Conservation (phyloP, 2,329 filamentous ascomycete genomes). For the Corynespora cassiicola region DNA sequence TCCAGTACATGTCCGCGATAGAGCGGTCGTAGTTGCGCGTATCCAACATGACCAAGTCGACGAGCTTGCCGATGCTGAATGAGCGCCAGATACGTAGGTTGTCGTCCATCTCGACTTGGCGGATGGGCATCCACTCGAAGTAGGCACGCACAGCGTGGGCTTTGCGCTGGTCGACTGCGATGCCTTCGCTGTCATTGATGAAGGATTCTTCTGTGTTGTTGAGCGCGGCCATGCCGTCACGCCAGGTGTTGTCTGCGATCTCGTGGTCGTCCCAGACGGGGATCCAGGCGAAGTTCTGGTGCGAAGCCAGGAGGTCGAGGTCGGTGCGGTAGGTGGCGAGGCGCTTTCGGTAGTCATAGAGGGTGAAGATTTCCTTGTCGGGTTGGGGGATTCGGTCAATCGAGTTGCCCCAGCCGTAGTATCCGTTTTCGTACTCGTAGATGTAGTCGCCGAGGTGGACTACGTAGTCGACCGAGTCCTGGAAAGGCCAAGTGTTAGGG, state of each 20-base stretch:
- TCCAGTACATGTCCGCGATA: slow-evolving; percentile 59
- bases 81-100: slow-evolving; percentile 50
- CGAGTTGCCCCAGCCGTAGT: slow-evolving; percentile 43
- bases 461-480: slow-evolving; percentile 51
- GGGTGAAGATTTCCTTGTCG: slow-evolving; percentile 46
- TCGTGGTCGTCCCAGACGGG: slow-evolving; percentile 56
- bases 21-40: slow-evolving; percentile 52
- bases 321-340: slow-evolving; percentile 50
- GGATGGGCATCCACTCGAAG: slow-evolving; percentile 54
- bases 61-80: slow-evolving; percentile 49
- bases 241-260: slow-evolving; percentile 50
- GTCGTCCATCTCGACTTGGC: slow-evolving; percentile 53
- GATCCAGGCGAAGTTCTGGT: slow-evolving; percentile 52
- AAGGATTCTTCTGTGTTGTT: slow-evolving; percentile 55
- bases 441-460: slow-evolving; percentile 53
- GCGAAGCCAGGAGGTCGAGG: slow-evolving; percentile 47
- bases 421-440: slow-evolving; percentile 49
- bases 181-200: slow-evolving; percentile 43
- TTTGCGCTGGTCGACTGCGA: slow-evolving; percentile 53
- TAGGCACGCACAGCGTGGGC: slow-evolving; percentile 55
- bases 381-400: slow-evolving; percentile 41
- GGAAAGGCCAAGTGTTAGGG: slow-evolving; percentile 16
- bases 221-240: slow-evolving; percentile 47
- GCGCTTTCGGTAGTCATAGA: slow-evolving; percentile 54
- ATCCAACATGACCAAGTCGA: slow-evolving; percentile 53